Evolutionary conservation across 2,329 filamentous ascomycete species (phyloP).

Genomic region (Xylariaceae sp.): DNA sequence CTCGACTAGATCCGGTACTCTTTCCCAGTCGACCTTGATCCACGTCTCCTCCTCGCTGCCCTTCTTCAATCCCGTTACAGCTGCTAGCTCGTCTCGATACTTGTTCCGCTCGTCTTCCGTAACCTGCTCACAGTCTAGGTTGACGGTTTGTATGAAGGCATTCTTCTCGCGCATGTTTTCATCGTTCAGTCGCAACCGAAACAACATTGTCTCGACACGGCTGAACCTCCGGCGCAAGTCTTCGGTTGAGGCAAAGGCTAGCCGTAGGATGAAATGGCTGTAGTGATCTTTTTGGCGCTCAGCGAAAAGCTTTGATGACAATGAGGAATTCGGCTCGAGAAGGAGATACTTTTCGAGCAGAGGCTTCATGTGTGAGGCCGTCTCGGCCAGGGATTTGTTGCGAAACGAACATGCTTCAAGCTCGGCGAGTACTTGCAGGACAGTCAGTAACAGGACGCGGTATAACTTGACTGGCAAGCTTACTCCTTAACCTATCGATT

Average conservation of each 20-base stretch:
- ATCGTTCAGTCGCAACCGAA: conserved; percentile 79
- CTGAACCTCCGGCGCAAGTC: conserved; percentile 87
- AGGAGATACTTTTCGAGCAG: conserved; percentile 74
- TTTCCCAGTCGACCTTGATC: conserved; percentile 97
- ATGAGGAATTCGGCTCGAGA: conserved; percentile 40
- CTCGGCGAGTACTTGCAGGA: conserved; percentile 74
- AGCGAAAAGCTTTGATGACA: conserved; percentile 60
- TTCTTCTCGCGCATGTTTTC: conserved; percentile 77
- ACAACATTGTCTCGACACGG: conserved; percentile 87
- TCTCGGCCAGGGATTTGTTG: conserved; percentile 85
- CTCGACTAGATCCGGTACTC: conserved; percentile 90
- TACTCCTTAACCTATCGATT: conserved; percentile 86
- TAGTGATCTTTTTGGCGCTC: conserved; percentile 97
- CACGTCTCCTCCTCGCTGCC: conserved; percentile 78
- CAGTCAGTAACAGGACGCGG: conserved; percentile 27
- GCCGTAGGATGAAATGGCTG: conserved; percentile 92
- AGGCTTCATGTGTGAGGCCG: conserved; percentile 80
- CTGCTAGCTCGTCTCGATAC: conserved; percentile 66
- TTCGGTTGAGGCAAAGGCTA: conserved; percentile 91
- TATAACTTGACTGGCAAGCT: conserved; percentile 21
- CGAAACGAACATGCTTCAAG: conserved; percentile 95
- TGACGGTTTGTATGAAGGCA: conserved; percentile 77
- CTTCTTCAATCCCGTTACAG: conserved; percentile 50
- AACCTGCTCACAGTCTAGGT: conserved; percentile 85
- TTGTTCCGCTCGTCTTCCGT: conserved; percentile 77